A percentile compares a stretch with the other conserved stretches of the same genome.
Evolutionary conservation across 1,284 basidiomycete species (phyloP).

Genomic region (Puccinia polysora): DNA sequence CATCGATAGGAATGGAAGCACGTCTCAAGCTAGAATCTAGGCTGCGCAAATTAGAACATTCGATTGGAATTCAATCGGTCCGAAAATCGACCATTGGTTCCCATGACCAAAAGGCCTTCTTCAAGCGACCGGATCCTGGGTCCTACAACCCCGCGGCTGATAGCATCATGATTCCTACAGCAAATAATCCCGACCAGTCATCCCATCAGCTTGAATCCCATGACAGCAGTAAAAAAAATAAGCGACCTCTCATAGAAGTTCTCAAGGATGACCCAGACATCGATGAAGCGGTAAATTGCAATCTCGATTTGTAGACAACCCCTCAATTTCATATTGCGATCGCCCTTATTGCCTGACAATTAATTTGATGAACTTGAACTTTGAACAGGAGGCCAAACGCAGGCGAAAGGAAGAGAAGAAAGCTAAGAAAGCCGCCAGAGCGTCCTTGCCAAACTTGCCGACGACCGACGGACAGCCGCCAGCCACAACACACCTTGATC

Average conservation of each 20-base stretch:
- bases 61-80: slow-evolving; percentile 65
- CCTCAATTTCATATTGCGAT: slow-evolving; percentile 42
- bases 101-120: slow-evolving; percentile 66
- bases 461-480: too few relatives aligned
- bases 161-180: slow-evolving; percentile 66
- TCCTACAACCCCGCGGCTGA: slow-evolving; percentile 78
- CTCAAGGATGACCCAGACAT: slow-evolving; percentile 41
- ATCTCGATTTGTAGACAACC: too few relatives aligned
- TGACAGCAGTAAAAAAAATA: slow-evolving; percentile 60
- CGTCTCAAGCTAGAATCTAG: slow-evolving; percentile 92
- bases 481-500: too few relatives aligned
- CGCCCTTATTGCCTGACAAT: not conserved
- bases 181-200: slow-evolving; percentile 63
- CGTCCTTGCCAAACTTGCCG: too few relatives aligned
- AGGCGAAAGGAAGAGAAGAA: slow-evolving; percentile 36
- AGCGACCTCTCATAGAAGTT: slow-evolving; percentile 47
- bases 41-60: slow-evolving; percentile 78
- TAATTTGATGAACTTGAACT: not conserved
- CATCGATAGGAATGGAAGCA: slow-evolving; percentile 81
- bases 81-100: slow-evolving; percentile 58
- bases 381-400: slow-evolving; percentile 30
- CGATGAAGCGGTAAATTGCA: slow-evolving; percentile 62
- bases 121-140: slow-evolving; percentile 68
- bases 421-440: slow-evolving; percentile 20
- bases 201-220: slow-evolving; percentile 62